Evolutionary conservation across 306 rosid genomes (phyloP).

Genomic region (Oemleria cerasiformis): DNA sequence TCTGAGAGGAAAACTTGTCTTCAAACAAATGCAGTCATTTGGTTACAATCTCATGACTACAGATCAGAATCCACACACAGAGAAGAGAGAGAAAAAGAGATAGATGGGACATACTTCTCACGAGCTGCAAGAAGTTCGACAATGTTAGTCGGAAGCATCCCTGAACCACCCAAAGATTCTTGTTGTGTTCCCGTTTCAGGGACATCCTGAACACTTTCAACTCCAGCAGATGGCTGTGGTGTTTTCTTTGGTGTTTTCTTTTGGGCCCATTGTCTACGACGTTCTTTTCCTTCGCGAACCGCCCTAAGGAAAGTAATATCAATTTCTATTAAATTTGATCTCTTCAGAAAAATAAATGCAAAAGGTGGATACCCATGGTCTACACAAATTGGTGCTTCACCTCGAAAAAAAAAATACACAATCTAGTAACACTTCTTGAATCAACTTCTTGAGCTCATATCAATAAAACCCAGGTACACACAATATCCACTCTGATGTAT

Average conservation of each 20-base stretch:
- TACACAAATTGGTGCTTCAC: not conserved
- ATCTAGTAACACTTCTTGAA: not conserved
- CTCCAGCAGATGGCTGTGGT: conserved; percentile 44
- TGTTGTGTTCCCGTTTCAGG: conserved; percentile 30
- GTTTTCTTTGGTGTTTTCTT: conserved; percentile 63
- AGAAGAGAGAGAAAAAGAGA: not conserved
- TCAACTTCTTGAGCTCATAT: not conserved
- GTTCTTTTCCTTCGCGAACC: conserved; percentile 68
- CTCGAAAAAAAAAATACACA: not conserved
- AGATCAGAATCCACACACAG: not conserved
- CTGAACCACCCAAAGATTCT: conserved; percentile 33
- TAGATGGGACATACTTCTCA: conserved; percentile 55
- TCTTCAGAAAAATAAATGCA: not conserved
- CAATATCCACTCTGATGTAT: not conserved
- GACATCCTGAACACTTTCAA: conserved; percentile 33
- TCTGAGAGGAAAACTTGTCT: conserved; percentile 60
- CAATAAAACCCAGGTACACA: not conserved
- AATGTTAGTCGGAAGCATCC: conserved; percentile 73
- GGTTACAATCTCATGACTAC: conserved; percentile 16
- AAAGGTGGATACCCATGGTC: not conserved
- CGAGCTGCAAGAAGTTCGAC: conserved; percentile 74
- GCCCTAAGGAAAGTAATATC: conserved; percentile 39
- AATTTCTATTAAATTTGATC: not conserved
- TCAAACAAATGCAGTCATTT: conserved; percentile 29
- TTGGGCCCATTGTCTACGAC: conserved; percentile 68